Conservation (phyloP, 768 basidiomycete genomes). For the Naematelia aurantialba region DNA sequence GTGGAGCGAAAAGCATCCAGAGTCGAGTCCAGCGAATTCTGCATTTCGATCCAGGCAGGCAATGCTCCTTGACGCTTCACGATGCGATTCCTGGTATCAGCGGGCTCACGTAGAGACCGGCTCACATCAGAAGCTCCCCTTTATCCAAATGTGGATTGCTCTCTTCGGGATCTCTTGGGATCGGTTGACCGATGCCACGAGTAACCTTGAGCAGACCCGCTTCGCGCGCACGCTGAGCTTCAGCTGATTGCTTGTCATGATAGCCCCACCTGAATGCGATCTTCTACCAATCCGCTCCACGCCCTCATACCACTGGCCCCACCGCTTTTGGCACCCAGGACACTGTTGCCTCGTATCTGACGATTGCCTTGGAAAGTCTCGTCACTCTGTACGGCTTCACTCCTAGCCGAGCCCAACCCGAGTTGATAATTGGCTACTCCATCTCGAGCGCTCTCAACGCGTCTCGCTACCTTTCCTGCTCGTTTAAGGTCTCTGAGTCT, state of each 20-base stretch:
- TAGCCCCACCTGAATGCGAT: constrained; percentile 55
- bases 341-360: constrained; percentile 52
- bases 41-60: constrained; percentile 82
- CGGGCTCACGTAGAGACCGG: not conserved
- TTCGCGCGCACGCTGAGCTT: constrained; percentile 23
- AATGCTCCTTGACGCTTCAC: constrained; percentile 75
- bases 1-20: constrained; percentile 63
- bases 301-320: constrained; percentile 64
- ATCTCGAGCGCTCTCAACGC: constrained; percentile 65
- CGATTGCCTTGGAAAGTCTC: constrained; percentile 38
- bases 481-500: constrained; percentile 55
- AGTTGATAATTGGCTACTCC: constrained; percentile 72
- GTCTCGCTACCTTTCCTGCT: constrained; percentile 57
- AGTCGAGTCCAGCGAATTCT: constrained; percentile 68
- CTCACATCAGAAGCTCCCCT: constrained; percentile 70
- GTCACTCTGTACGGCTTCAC: constrained; percentile 17
- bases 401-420: constrained; percentile 49
- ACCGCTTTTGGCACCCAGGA: constrained; percentile 39
- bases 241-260: constrained; percentile 58
- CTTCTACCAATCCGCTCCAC: constrained; percentile 71
- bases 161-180: constrained; percentile 54
- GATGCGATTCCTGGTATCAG: constrained; percentile 60
- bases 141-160: constrained; percentile 61
- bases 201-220: constrained; percentile 70
- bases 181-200: constrained; percentile 63